A percentile compares a stretch with the other conserved stretches of the same genome.
Conservation (phyloP, 1,284 basidiomycete species). For the Cerrena zonata region DNA sequence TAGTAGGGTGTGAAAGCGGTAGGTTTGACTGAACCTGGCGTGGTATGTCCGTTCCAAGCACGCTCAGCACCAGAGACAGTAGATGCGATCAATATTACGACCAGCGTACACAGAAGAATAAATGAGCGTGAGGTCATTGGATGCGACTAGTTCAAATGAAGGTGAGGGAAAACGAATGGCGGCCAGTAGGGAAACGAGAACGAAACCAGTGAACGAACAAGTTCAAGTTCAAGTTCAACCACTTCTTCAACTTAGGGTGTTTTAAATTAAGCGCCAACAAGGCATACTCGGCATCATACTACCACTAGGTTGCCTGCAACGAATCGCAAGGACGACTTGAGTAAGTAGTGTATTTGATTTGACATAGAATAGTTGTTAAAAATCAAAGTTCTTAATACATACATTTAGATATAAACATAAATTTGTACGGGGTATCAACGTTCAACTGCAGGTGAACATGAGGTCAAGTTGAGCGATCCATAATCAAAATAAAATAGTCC, state of each 20-base stretch:
- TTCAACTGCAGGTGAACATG: no score
- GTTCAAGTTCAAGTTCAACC: no score
- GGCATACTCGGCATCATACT: no score
- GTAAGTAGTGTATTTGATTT: neutral
- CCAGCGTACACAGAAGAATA: slow-evolving; percentile 21
- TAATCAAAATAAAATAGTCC: no score
- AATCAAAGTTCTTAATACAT: no score
- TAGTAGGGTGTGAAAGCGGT: slow-evolving; percentile 59
- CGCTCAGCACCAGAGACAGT: slow-evolving; percentile 26
- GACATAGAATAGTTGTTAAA: neutral
- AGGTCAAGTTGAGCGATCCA: no score
- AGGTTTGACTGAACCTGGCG: slow-evolving; percentile 43
- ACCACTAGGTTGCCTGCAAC: no score
- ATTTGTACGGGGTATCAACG: no score
- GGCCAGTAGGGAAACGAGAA: neutral
- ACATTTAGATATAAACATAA: neutral
- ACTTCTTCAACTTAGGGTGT: no score
- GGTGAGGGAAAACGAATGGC: neutral
- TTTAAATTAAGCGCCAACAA: no score
- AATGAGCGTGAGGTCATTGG: slow-evolving; percentile 18
- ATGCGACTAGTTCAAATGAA: slow-evolving; percentile 2
- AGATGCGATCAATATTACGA: slow-evolving; percentile 13
- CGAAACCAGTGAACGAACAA: no score
- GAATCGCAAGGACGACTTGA: neutral
- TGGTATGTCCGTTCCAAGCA: slow-evolving; percentile 64